phyloP scores from a whole-genome alignment of 140 eudicot genomes.

The Oenanthe javanica region DNA sequence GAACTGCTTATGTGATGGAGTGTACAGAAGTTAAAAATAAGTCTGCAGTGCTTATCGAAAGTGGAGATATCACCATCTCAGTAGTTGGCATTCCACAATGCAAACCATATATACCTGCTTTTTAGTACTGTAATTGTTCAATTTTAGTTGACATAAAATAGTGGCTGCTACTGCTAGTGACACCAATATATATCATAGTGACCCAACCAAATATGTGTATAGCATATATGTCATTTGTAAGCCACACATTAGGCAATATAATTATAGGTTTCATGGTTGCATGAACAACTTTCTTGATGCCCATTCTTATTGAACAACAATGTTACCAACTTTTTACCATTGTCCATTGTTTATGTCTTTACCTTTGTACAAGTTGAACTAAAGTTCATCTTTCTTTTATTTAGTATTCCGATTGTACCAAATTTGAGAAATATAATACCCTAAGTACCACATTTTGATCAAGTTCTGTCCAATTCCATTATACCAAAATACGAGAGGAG shows the following conservation, averaged over 20 bases:
- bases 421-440: neutral
- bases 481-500: no score
- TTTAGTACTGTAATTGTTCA: neutral
- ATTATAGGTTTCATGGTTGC: neutral
- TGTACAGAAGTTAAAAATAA: neutral
- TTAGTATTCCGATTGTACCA: neutral
- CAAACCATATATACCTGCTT: neutral
- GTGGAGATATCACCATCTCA: conserved; percentile 22
- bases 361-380: neutral
- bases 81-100: conserved; percentile 18
- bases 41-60: neutral
- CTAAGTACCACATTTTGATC: no score
- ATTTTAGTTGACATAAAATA: conserved; percentile 15
- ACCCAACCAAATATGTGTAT: conserved; percentile 5
- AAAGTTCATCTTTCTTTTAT: neutral
- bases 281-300: neutral
- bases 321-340: conserved; percentile 8
- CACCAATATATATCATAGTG: conserved; percentile 5
- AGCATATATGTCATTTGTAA: conserved; percentile 3
- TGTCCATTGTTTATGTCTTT: neutral
- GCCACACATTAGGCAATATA: conserved; percentile 20
- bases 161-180: conserved; percentile 13
- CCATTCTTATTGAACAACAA: neutral
- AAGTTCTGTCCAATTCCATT: no score
- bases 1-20: neutral